Percentiles rank a stretch among this genome's conserved stretches.
phyloP scores from a whole-genome alignment of 495 filamentous ascomycete genomes.

The Lasiosphaeria miniovina region DNA sequence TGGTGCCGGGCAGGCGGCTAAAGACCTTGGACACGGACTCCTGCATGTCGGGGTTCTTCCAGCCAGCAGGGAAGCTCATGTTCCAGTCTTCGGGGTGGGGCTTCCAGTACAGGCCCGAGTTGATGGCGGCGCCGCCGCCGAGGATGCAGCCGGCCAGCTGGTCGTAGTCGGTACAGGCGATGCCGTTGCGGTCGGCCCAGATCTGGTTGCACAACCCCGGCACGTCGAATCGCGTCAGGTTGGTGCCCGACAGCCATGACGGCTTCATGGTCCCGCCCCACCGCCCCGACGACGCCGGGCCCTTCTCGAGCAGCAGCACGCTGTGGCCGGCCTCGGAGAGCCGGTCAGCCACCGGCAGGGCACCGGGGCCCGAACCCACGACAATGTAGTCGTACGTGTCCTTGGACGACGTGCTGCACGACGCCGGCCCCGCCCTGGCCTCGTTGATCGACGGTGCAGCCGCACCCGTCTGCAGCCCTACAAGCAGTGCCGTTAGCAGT shows the following conservation, averaged over 20 bases:
- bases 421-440: constrained; percentile 9
- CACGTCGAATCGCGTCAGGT: constrained; percentile 68
- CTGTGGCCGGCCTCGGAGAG: constrained; percentile 56
- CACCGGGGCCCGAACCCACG: constrained; percentile 58
- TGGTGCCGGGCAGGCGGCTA: constrained; percentile 61
- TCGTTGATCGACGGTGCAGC: constrained; percentile 11
- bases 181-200: constrained; percentile 55
- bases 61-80: constrained; percentile 64
- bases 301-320: constrained; percentile 61
- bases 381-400: constrained; percentile 62
- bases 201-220: constrained; percentile 68
- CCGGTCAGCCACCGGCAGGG: constrained; percentile 58
- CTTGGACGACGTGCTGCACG: constrained; percentile 32
- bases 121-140: constrained; percentile 67
- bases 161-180: constrained; percentile 61
- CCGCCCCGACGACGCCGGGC: constrained; percentile 53
- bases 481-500: not conserved
- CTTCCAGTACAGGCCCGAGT: constrained; percentile 54
- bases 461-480: constrained; percentile 15
- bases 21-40: constrained; percentile 59
- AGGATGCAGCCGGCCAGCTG: constrained; percentile 70
- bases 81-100: constrained; percentile 57
- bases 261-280: constrained; percentile 54
- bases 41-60: constrained; percentile 61
- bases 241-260: constrained; percentile 58